Evolutionary conservation across 345 rosid species (phyloP).

Genomic region (Cardiospermum halicacabum): DNA sequence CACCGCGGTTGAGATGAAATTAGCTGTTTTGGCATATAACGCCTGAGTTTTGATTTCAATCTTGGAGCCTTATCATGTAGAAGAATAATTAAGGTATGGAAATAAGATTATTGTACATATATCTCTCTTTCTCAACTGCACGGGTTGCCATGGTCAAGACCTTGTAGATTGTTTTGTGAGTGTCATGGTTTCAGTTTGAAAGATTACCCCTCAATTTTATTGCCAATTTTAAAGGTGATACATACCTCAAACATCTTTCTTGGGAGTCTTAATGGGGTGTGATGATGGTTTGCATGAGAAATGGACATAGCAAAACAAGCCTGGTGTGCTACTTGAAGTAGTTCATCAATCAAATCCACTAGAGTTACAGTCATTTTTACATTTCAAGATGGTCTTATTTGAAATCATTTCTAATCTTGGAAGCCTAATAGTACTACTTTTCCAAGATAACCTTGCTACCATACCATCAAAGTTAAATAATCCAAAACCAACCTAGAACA

Average conservation of each 20-base stretch:
- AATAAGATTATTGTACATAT: constrained; percentile 19
- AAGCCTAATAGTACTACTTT: background rate
- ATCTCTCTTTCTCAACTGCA: background rate
- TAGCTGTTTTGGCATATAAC: background rate
- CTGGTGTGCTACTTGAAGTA: constrained; percentile 6
- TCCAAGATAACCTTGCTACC: background rate
- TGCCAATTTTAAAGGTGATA: background rate
- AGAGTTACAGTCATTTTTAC: background rate
- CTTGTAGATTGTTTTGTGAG: background rate
- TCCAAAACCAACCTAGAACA: constrained; percentile 84
- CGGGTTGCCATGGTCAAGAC: background rate
- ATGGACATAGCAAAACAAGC: background rate
- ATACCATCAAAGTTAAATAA: constrained; percentile 25
- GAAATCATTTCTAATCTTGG: constrained; percentile 2
- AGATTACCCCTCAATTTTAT: background rate
- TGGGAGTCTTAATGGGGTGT: background rate
- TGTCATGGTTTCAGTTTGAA: background rate
- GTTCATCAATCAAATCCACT: background rate
- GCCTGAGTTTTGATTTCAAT: constrained; percentile 5
- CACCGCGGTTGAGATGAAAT: constrained; percentile 5
- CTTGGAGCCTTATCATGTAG: constrained; percentile 26
- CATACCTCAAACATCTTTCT: background rate
- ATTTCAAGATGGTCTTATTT: background rate
- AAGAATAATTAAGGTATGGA: constrained; percentile 28
- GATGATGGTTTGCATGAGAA: background rate